Evolutionary conservation across 139 green algal genomes (phyloP).

Genomic region (Coelastrella sp.): DNA sequence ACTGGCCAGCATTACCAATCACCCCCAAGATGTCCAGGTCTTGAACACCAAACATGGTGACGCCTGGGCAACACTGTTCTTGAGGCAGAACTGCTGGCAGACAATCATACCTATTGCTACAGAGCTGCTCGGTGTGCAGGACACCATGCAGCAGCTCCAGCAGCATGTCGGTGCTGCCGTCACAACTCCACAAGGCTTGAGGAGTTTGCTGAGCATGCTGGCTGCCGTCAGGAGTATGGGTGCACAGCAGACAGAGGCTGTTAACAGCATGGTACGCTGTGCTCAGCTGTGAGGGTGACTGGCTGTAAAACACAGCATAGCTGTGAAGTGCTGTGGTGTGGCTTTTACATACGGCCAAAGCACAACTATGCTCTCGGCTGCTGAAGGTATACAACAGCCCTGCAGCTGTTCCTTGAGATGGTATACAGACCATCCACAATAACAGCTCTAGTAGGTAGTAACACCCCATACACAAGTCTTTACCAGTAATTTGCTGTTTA

Average conservation of each 20-base stretch:
- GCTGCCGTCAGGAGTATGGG: background rate
- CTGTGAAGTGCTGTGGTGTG: too few relatives aligned
- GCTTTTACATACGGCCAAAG: too few relatives aligned
- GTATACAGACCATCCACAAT: background rate
- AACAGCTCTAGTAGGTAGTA: too few relatives aligned
- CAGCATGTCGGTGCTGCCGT: background rate
- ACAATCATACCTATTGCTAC: background rate
- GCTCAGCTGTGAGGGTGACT: background rate
- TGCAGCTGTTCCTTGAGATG: too few relatives aligned
- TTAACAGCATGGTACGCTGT: too few relatives aligned
- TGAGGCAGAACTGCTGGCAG: constrained; percentile 10
- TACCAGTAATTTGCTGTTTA: background rate
- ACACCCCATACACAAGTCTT: background rate
- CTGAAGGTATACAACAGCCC: too few relatives aligned
- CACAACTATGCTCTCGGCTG: too few relatives aligned
- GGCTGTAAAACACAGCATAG: background rate
- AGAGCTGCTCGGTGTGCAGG: background rate
- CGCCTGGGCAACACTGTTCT: background rate
- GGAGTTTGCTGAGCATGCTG: background rate
- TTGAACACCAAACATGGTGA: background rate
- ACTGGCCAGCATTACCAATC: too few relatives aligned
- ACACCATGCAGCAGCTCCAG: constrained; percentile 4
- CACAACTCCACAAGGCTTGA: background rate
- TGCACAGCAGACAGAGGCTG: constrained; percentile 1
- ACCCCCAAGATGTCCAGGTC: background rate